Base-by-base conservation (phyloP, 192 early-diverging fungal species). In the Rhizoclosmatium globosum region DNA sequence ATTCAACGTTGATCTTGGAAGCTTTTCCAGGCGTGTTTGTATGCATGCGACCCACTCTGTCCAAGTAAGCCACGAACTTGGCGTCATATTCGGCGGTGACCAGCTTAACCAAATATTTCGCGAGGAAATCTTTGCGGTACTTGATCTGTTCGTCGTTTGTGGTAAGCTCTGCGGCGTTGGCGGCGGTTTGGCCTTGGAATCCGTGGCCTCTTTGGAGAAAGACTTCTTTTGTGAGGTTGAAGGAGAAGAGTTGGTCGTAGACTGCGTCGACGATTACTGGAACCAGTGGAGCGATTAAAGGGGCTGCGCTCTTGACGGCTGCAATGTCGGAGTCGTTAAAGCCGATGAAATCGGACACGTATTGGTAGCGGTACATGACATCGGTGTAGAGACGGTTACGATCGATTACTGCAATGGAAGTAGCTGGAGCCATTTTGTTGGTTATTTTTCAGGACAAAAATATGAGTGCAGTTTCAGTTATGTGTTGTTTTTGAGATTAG, bases 1-100 rank as follows among this genome's bases (percentile, higher is more conserved):
- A 89, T 65, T 95, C 94, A 53, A 95, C 94, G 48, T 94, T 94
- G 75, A 94, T 94, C 48, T 87, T 90, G 15, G 90, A 90, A 76
- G 88, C 92, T 78, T 95, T 95, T 66, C 79, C 73, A 47, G 91
- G 91, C 42, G 90, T 94, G 53, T 91, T 84, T 23, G 90, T 92
- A 80, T 95, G 94, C 70, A 95, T 94, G 64, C 58, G 23, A 7
- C 91, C 94, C 13, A 94, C 93, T 84, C 92, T 92, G 77, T 94
- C 93, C 43, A 95, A 85, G 73, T 95, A 95, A 82, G 91, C 92
- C 62, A 95, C 72, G 82, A 86, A 41, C 73, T 66, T 62, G 41
- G 76, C 73, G 46, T 85, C 84, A 58, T 85, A 85, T 53, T 83
- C 82, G n/a, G 79, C 84, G 0, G 84, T 86, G 4, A 92, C 87